Evolutionary conservation across 2,329 filamentous ascomycete species (phyloP).

Genomic region (Trichophaea hybrida): DNA sequence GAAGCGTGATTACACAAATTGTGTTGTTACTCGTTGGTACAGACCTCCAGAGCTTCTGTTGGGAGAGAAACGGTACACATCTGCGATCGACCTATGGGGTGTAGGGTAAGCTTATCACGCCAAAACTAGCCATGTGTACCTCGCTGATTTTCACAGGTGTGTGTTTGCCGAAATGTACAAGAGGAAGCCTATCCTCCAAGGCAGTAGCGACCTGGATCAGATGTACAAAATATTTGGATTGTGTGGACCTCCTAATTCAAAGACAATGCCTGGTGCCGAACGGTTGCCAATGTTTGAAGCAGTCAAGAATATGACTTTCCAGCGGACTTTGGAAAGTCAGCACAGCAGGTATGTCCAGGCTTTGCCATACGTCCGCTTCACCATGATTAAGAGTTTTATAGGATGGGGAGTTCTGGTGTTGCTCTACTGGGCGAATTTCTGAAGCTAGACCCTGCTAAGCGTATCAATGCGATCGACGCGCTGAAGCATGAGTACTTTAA

Average conservation of each 20-base stretch:
- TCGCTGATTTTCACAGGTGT: constrained; percentile 43
- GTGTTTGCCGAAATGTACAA: constrained; percentile 97
- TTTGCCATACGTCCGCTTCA: neutral
- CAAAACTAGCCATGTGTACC: neutral
- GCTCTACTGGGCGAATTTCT: constrained; percentile 70
- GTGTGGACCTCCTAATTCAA: constrained; percentile 75
- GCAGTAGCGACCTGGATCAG: constrained; percentile 78
- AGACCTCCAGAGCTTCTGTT: constrained; percentile 83
- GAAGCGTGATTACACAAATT: constrained; percentile 79
- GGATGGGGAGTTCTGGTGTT: constrained; percentile 51
- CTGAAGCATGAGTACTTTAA: constrained; percentile 86
- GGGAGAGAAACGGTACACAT: constrained; percentile 81
- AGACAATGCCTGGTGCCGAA: constrained; percentile 86
- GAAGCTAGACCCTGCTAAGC: constrained; percentile 72
- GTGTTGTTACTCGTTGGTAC: constrained; percentile 96
- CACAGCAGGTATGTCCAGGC: constrained; percentile 52
- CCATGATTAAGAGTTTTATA: constrained; percentile 16
- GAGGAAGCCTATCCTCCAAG: constrained; percentile 80
- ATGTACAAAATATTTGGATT: constrained; percentile 88
- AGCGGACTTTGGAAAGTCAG: constrained; percentile 52
- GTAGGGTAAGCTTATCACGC: constrained; percentile 53
- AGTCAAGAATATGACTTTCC: constrained; percentile 48
- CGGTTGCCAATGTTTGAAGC: constrained; percentile 67
- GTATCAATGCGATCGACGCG: constrained; percentile 88
- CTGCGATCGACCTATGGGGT: constrained; percentile 95